Evolutionary conservation across 2,329 filamentous ascomycete genomes (phyloP), one percentile per base, ranked within the genome.

Genomic region (Remersonia thermophila): DNA sequence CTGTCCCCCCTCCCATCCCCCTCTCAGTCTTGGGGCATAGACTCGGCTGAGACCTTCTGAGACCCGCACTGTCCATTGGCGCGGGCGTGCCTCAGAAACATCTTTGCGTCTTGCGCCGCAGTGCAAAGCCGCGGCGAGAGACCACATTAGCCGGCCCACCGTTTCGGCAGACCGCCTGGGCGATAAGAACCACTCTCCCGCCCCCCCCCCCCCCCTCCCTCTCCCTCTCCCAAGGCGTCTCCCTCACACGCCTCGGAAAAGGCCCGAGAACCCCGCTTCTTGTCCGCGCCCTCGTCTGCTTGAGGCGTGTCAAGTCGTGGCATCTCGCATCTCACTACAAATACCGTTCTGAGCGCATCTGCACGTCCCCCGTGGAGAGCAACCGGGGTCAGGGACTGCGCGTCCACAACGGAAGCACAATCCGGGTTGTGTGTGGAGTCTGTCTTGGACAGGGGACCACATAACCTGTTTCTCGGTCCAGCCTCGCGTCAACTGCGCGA

Each of bases 111-210:
- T 23, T 9, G 5, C 5, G 20, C 9, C 20, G 20, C 20, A 23
- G 5, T 23, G 20, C 18, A 12, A 33, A 30, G 41, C 42, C 43
- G 39, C 33, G 36, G 35, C 35, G 36, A 40, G 45, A 35, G 47
- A 44, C 47, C 47, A 31, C 33, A 35, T 35, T 29, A 13, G 27
- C 28, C 35, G 30, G 35, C 39, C 45, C 38, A 43, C 47, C 45
- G 28, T 37, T 39, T 33, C 38, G 33, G 34, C 39, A 46, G 43
- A 40, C 45, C 45, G 30, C 37, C 37, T 32, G 44, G 36, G 44
- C 43, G 44, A 49, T 50, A 51, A 50, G 44, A 50, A 39, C 40
- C 43, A 35, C 43, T 36, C 47, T 35, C 45, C 29, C 35, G 33
- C 40, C 30, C 33, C 30, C 37, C 11, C 28, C 30, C 40, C 17